These are phyloP conservation scores for Coemansia sp. DNA, from an alignment of 192 early-diverging fungal species.

Conservation along the genomic window DNA sequence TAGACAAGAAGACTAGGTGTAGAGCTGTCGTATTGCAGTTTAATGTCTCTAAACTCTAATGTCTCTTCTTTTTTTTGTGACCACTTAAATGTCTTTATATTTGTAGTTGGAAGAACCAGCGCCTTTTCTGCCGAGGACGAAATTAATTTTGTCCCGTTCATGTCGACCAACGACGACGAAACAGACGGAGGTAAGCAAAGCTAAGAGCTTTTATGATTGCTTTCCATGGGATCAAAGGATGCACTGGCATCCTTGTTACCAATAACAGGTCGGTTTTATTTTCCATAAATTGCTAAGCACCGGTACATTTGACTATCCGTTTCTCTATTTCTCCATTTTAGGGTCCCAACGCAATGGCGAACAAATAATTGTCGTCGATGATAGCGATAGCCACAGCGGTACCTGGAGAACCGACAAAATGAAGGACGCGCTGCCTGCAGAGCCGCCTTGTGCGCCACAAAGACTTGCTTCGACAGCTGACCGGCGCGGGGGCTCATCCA, in stretches of 20 bases:
- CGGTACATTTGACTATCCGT: not conserved
- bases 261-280: no score
- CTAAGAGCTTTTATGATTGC: no score
- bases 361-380: not conserved
- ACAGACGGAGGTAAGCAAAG: not conserved
- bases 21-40: not conserved
- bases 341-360: not conserved
- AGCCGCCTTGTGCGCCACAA: not conserved
- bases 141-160: not conserved
- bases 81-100: not conserved
- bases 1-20: no score
- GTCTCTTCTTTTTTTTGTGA: not conserved
- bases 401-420: not conserved
- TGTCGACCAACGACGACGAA: not conserved
- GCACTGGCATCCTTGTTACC: no score
- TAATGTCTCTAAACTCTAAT: not conserved
- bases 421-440: not conserved
- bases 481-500: not conserved
- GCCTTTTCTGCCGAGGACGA: slow-evolving; percentile 1
- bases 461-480: no score
- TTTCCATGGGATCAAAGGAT: no score
- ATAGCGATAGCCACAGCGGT: not conserved
- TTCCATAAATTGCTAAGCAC: no score
- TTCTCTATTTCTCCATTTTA: not conserved
- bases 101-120: slow-evolving; percentile 1